phyloP scores from a whole-genome alignment of 2,329 filamentous ascomycete species.

The Dryadomyces quercivorus region DNA sequence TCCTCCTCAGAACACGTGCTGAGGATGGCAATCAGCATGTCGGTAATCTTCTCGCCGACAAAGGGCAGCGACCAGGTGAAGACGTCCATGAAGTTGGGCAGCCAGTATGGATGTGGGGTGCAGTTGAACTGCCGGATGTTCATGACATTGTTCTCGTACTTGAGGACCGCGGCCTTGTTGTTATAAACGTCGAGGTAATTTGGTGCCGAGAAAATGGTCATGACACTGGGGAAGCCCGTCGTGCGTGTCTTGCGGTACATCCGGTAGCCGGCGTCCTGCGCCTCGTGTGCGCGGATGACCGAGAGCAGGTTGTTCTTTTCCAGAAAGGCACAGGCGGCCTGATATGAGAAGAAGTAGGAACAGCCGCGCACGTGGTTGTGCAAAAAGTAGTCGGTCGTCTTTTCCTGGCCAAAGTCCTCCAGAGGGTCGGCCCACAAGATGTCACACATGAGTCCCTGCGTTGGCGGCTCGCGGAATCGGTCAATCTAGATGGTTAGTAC shows the following conservation, averaged over 20 bases:
- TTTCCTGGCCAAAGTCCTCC: slow-evolving; percentile 97
- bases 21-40: slow-evolving; percentile 97
- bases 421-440: slow-evolving; percentile 97
- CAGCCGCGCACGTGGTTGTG: slow-evolving; percentile 98
- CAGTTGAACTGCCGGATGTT: slow-evolving; percentile 99
- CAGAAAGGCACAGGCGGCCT: slow-evolving; percentile 89
- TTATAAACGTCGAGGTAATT: slow-evolving; percentile 99
- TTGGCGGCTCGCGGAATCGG: slow-evolving; percentile 93
- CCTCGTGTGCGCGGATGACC: slow-evolving; percentile 94
- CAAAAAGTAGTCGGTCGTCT: slow-evolving; percentile 92
- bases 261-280: slow-evolving; percentile 94
- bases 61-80: slow-evolving; percentile 99
- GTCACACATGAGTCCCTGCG: slow-evolving; percentile 97
- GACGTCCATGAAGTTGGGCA: slow-evolving; percentile 99
- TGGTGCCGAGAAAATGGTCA: slow-evolving; percentile 98
- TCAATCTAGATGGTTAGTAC: slow-evolving; percentile 54
- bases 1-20: slow-evolving; percentile 99
- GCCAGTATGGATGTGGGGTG: slow-evolving; percentile 97
- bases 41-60: slow-evolving; percentile 97
- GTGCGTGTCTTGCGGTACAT: slow-evolving; percentile 99
- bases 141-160: slow-evolving; percentile 99
- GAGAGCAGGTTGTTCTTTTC: slow-evolving; percentile 99
- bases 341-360: slow-evolving; percentile 99
- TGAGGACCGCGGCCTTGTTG: slow-evolving; percentile 97
- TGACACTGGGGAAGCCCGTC: slow-evolving; percentile 96